Evolutionary conservation across 768 basidiomycete species (phyloP).

Genomic region (Lanmaoa rubissima): DNA sequence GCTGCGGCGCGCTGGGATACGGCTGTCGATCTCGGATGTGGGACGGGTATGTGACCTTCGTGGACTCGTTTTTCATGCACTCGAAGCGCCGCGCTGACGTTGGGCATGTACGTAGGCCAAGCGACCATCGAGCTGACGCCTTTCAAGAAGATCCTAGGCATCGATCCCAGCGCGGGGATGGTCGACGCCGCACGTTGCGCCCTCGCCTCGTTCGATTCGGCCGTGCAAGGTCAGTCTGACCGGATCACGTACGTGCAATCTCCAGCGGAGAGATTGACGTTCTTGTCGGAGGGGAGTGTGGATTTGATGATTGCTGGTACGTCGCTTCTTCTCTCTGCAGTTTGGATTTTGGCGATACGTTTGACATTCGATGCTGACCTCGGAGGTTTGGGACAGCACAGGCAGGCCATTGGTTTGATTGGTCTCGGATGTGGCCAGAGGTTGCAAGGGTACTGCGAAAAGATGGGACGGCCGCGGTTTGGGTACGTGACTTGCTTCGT

Average conservation of each 20-base stretch:
- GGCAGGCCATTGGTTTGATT: constrained; percentile 84
- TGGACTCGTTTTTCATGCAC: background rate
- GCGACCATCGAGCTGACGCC: constrained; percentile 56
- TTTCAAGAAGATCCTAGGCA: constrained; percentile 62
- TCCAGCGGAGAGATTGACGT: constrained; percentile 53
- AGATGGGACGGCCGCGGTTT: constrained; percentile 68
- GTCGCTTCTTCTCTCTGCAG: background rate
- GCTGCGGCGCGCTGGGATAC: constrained; percentile 42
- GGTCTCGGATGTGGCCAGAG: constrained; percentile 68
- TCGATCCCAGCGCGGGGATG: constrained; percentile 77
- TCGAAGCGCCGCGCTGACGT: background rate
- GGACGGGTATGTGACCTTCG: constrained; percentile 55
- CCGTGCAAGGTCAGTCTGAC: constrained; percentile 2
- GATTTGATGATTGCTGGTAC: constrained; percentile 71
- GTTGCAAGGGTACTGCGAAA: constrained; percentile 54
- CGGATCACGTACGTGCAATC: constrained; percentile 39
- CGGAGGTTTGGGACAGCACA: constrained; percentile 49
- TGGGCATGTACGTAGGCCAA: constrained; percentile 34
- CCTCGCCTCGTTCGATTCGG: constrained; percentile 5
- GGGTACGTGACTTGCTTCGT: constrained; percentile 45
- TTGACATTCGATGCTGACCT: background rate
- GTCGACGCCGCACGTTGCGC: constrained; percentile 48
- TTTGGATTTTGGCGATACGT: background rate
- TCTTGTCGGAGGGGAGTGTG: constrained; percentile 51
- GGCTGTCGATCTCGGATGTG: constrained; percentile 79